These are phyloP conservation scores for Tricladium varicosporioides DNA, from an alignment of 2,329 filamentous ascomycete genomes.

Conservation along the genomic window DNA sequence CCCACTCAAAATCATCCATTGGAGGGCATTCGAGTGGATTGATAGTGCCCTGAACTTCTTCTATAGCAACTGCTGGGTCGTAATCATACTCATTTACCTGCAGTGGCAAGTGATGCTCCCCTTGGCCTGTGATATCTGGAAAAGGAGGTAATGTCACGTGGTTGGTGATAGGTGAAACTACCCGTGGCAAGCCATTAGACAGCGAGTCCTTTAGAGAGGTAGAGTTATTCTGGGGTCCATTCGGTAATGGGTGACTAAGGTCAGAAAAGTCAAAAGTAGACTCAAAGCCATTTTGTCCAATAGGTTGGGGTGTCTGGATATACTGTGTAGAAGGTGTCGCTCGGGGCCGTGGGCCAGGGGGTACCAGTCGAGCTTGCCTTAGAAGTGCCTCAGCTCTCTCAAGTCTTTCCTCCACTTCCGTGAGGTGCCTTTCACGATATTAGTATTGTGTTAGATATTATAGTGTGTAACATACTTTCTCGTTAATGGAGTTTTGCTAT, in stretches of 20 bases:
- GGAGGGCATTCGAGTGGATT: constrained; percentile 6
- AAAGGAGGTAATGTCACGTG: background rate
- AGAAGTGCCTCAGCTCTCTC: constrained; percentile 6
- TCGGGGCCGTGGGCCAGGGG: background rate
- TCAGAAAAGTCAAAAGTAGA: constrained; percentile 3
- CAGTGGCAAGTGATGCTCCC: background rate
- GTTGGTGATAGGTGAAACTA: background rate
- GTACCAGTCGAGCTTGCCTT: constrained; percentile 3
- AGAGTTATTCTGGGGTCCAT: background rate
- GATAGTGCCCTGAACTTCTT: background rate
- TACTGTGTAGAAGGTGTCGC: background rate
- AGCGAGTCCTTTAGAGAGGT: too few species aligned
- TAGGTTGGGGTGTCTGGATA: background rate
- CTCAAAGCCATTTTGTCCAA: background rate
- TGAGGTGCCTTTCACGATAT: constrained; percentile 3
- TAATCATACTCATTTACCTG: background rate
- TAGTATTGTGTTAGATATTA: background rate
- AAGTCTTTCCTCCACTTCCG: constrained; percentile 6
- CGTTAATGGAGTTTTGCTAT: constrained; percentile 9
- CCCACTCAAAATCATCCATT: constrained; percentile 13
- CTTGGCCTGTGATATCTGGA: background rate
- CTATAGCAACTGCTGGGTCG: background rate
- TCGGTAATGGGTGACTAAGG: background rate
- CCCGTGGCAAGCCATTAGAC: background rate
- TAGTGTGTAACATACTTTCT: constrained; percentile 1